Percentiles rank a stretch among this genome's conserved stretches.
Conservation (phyloP, 306 rosid species). For the Corylus avellana region DNA sequence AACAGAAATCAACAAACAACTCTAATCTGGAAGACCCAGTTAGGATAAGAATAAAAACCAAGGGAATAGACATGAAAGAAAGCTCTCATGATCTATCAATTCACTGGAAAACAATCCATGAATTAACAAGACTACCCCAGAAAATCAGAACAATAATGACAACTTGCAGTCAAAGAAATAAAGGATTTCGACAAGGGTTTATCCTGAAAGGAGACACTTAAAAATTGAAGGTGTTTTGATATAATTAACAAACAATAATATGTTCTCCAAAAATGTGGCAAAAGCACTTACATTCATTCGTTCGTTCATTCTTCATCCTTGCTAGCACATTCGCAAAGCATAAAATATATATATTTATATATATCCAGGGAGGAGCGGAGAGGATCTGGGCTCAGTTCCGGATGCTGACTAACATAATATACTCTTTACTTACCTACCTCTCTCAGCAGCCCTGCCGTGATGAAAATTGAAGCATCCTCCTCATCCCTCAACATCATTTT, state of each 20-base stretch:
- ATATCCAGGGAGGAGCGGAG: background rate
- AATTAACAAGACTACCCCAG: too few species aligned
- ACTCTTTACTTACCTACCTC: background rate
- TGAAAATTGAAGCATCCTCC: background rate
- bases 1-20: too few species aligned
- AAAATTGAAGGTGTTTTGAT: background rate
- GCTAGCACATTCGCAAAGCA: background rate
- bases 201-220: background rate
- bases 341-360: background rate
- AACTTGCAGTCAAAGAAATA: too few species aligned
- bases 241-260: conserved; percentile 3
- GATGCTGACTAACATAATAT: background rate
- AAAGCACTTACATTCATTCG: background rate
- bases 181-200: too few species aligned
- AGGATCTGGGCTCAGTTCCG: background rate
- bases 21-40: too few species aligned
- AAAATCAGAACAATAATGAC: too few species aligned
- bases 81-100: too few species aligned
- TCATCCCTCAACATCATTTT: background rate
- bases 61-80: too few species aligned
- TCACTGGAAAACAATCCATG: too few species aligned
- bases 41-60: too few species aligned
- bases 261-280: background rate
- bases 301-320: background rate
- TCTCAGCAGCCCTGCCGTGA: too few species aligned